These are phyloP conservation scores for Termitomyces sp. DNA, from an alignment of 768 basidiomycete genomes.

Conservation along the genomic window DNA sequence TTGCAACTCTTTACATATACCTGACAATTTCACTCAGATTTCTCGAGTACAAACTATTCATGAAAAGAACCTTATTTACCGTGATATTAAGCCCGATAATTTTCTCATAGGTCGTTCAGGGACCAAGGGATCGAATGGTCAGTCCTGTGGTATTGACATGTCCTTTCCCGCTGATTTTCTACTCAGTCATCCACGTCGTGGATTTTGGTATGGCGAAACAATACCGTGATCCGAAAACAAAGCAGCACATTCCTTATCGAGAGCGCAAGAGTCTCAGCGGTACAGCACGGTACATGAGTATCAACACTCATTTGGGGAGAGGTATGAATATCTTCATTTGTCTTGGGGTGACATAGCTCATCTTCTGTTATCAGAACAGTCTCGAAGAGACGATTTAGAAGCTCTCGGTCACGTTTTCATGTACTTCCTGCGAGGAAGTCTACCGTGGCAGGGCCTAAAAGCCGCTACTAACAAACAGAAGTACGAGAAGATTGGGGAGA, in stretches of 20 bases:
- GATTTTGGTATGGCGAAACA: constrained; percentile 99
- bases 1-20: constrained; percentile 2
- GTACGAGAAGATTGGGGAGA: constrained; percentile 99
- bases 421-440: constrained; percentile 95
- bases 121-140: constrained; percentile 85
- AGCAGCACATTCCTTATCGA: constrained; percentile 98
- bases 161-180: constrained; percentile 3
- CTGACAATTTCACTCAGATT: constrained; percentile 44
- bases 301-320: constrained; percentile 97
- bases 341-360: constrained; percentile 3
- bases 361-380: constrained; percentile 56
- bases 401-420: constrained; percentile 99
- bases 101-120: constrained; percentile 94
- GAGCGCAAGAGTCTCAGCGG: constrained; percentile 97
- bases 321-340: constrained; percentile 41
- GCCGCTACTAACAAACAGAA: constrained; percentile 99
- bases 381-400: constrained; percentile 94
- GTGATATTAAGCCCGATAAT: constrained; percentile 99
- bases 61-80: constrained; percentile 99
- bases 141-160: constrained; percentile 15
- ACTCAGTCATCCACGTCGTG: constrained; percentile 81
- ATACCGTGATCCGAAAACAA: constrained; percentile 98
- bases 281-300: constrained; percentile 99
- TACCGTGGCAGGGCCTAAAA: constrained; percentile 99
- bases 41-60: constrained; percentile 96